phyloP scores from a whole-genome alignment of 352 stramenopile genomes.

The Phytopythium mirpurense region DNA sequence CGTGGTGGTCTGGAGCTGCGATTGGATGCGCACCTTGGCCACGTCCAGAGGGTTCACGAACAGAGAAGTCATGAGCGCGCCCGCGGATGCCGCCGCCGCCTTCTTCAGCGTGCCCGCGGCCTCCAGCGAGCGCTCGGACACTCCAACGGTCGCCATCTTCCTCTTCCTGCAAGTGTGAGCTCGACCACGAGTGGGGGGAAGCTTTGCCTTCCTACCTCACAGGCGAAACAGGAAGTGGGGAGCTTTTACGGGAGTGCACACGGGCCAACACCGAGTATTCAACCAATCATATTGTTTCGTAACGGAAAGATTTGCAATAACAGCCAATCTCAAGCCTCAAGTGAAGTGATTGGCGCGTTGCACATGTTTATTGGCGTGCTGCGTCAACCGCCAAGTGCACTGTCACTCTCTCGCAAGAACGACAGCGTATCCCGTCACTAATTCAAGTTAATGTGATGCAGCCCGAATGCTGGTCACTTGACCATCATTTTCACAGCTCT shows the following conservation, averaged over 20 bases:
- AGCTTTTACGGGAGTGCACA: neutral
- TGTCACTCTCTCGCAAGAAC: conserved; percentile 5
- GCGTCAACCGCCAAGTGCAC: too few species aligned
- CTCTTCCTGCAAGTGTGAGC: neutral
- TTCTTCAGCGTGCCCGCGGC: conserved; percentile 57
- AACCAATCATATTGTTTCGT: conserved; percentile 18
- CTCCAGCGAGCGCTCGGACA: conserved; percentile 1
- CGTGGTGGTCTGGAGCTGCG: conserved; percentile 40
- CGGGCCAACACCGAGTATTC: conserved; percentile 9
- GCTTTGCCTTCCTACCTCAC: too few species aligned
- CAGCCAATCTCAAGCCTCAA: conserved; percentile 15
- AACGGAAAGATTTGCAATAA: conserved; percentile 1
- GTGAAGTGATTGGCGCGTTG: conserved; percentile 17
- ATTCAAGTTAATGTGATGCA: too few species aligned
- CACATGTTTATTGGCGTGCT: conserved; percentile 1
- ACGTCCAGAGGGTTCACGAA: conserved; percentile 84
- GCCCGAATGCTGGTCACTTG: too few species aligned
- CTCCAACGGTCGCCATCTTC: neutral
- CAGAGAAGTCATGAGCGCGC: conserved; percentile 73
- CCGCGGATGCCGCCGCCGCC: conserved; percentile 54
- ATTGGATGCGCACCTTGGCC: conserved; percentile 76
- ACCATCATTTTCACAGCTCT: conserved; percentile 21
- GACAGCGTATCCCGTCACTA: too few species aligned
- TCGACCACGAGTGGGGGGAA: neutral
- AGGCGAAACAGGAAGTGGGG: too few species aligned